Conservation (phyloP, 1,139 yeast genomes). For the Saccharomyces hybrid region DNA sequence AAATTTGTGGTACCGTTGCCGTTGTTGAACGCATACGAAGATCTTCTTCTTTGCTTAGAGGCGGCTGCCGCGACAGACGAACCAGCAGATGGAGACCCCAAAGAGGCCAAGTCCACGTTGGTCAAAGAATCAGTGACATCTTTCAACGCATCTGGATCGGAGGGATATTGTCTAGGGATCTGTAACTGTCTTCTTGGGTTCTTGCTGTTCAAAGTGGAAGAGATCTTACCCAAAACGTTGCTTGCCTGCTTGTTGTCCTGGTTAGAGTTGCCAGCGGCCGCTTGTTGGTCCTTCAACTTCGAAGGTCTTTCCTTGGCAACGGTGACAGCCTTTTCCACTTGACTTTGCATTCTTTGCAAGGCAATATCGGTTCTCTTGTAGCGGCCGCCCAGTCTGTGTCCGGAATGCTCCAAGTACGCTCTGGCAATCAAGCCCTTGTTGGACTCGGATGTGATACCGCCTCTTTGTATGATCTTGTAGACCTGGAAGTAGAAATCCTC, state of each 20-base stretch:
- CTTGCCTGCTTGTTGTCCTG: constrained; percentile 54
- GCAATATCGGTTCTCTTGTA: constrained; percentile 89
- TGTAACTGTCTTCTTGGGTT: constrained; percentile 85
- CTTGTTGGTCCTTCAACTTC: constrained; percentile 42
- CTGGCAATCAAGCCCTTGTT: constrained; percentile 66
- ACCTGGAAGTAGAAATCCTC: constrained; percentile 97
- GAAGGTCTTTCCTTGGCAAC: constrained; percentile 80
- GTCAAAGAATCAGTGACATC: constrained; percentile 80
- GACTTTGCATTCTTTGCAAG: constrained; percentile 95
- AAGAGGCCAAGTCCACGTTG: constrained; percentile 35
- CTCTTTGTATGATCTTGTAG: constrained; percentile 71
- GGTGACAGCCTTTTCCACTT: constrained; percentile 92
- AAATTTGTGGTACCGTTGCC: constrained; percentile 29
- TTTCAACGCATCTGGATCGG: constrained; percentile 27
- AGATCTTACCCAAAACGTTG: constrained; percentile 86
- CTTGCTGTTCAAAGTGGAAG: constrained; percentile 65
- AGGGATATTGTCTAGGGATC: constrained; percentile 47
- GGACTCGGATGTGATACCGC: constrained; percentile 37
- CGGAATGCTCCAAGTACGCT: constrained; percentile 90
- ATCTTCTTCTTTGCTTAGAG: constrained; percentile 31
- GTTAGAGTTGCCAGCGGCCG: not conserved
- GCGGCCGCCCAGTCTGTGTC: constrained; percentile 84
- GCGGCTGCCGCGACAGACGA: constrained; percentile 27
- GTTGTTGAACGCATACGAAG: constrained; percentile 31
- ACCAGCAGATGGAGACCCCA: constrained; percentile 16